A percentile compares a stretch with the other conserved stretches of the same genome.
Evolutionary conservation across 1,284 basidiomycete genomes (phyloP).

Genomic region (Apiotrichum sp.): DNA sequence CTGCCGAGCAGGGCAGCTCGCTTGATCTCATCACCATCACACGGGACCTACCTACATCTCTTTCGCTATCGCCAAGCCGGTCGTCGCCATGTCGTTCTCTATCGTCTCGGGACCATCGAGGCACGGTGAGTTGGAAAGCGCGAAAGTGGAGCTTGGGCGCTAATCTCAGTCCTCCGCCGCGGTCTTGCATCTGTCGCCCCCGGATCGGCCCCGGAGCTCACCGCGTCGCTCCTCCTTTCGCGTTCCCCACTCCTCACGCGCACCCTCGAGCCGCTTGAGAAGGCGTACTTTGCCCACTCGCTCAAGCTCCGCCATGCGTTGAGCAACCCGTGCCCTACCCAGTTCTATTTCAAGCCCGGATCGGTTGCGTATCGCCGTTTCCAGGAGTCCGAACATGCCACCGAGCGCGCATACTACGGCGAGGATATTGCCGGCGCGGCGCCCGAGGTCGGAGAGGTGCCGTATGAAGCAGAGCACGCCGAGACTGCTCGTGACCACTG

Average conservation of each 20-base stretch:
- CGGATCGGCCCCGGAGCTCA: conserved; percentile 28
- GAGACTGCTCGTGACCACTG: conserved; percentile 28
- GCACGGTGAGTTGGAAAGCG: conserved; percentile 10
- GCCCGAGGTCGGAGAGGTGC: conserved; percentile 57
- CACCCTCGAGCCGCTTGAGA: conserved; percentile 69
- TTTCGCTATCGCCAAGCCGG: not conserved
- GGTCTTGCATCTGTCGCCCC: conserved; percentile 15
- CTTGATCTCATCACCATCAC: not conserved
- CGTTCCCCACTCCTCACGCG: conserved; percentile 76
- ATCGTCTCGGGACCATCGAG: conserved; percentile 14
- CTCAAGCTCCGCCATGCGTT: conserved; percentile 73
- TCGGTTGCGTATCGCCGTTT: conserved; percentile 80
- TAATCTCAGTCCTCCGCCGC: conserved; percentile 12
- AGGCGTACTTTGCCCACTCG: conserved; percentile 81
- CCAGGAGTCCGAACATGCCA: conserved; percentile 61
- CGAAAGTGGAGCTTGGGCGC: not conserved
- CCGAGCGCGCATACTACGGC: conserved; percentile 67
- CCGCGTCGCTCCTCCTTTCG: conserved; percentile 63
- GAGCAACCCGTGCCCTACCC: conserved; percentile 78
- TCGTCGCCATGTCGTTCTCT: conserved; percentile 12
- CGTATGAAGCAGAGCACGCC: conserved; percentile 45
- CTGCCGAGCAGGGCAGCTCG: too few relatives aligned
- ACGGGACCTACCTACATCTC: not conserved
- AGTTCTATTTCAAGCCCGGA: conserved; percentile 94
- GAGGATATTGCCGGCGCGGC: conserved; percentile 51